These are phyloP conservation scores for Boletellus ananiceps DNA, from an alignment of 768 basidiomycete genomes.

Conservation along the genomic window DNA sequence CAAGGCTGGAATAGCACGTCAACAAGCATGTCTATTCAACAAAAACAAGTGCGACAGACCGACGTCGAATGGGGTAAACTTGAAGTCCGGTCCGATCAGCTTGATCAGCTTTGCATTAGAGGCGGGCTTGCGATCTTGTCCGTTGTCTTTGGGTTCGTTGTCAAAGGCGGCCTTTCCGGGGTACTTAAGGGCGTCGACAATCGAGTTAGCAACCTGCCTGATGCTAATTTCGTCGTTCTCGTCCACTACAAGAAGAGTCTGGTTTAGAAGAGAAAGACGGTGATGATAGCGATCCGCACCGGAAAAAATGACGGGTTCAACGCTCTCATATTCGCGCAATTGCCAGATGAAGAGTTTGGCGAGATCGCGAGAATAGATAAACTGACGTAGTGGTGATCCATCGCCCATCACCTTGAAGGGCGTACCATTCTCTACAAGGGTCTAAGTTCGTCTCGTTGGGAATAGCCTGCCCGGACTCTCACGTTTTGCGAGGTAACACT, in stretches of 20 bases:
- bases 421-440: conserved; percentile 61
- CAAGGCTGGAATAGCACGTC: conserved; percentile 49
- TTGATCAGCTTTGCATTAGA: conserved; percentile 82
- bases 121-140: conserved; percentile 95
- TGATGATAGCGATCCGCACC: conserved; percentile 39
- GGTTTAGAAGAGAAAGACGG: neutral
- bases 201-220: conserved; percentile 84
- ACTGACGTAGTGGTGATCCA: conserved; percentile 92
- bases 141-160: conserved; percentile 61
- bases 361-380: conserved; percentile 95
- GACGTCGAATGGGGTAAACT: conserved; percentile 88
- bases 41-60: conserved; percentile 41
- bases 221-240: conserved; percentile 95
- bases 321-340: conserved; percentile 84
- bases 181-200: conserved; percentile 80
- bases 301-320: conserved; percentile 90
- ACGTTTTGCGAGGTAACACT: conserved; percentile 91
- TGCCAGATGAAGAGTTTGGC: conserved; percentile 95
- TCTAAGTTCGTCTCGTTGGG: neutral
- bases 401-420: conserved; percentile 87
- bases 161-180: conserved; percentile 78
- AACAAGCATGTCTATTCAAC: neutral
- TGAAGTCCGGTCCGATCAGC: conserved; percentile 67
- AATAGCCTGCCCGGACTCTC: conserved; percentile 6
- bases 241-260: conserved; percentile 49